Base-by-base conservation (phyloP, 257 asterid species). In the Salvia splendens region DNA sequence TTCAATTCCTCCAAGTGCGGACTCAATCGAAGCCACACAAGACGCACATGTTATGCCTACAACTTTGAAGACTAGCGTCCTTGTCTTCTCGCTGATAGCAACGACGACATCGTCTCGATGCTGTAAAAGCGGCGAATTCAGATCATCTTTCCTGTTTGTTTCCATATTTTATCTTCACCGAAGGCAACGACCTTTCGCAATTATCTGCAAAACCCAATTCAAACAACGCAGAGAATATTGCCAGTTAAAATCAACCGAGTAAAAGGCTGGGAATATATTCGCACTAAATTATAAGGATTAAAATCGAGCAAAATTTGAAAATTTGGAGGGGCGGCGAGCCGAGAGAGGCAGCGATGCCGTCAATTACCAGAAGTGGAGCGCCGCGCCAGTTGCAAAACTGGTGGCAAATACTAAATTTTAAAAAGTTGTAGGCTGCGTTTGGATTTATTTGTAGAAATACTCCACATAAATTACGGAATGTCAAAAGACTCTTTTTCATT, bases 31-130 rank as follows among this genome's bases (percentile, higher is more conserved):
- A 71, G 86, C 85, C 5, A 87, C 89, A 76, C 98, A 93, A 36
- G 97, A 87, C 33, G 98, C 79, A 75, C 98, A 89, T 28, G 96
- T 86, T 78, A 93, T 87, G 35, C 97, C 97, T 73, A 61, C 41
- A 50, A 93, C 86, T 73, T 85, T 93, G 89, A 93, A 93, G 8
- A 72, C 84, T n/a, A 93, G 77, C 14, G 91, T 85, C 80, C 93
- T 81, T 73, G 79, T 70, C 70, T 81, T 89, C 78, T 82, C 86
- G 61, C 75, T 80, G 74, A 81, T 11, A 6, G 74, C 77, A 78
- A 81, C 78, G 45, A 77, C 83, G 66, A 81, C 82, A 57, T 84
- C 90, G 38, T 83, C 76, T 11, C 77, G 66, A 62, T 75, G 79
- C 72, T 73, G 80, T 81, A 93, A 64, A 66, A 93, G 95, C 10